Evolutionary conservation across 2,329 filamentous ascomycete genomes (phyloP), one percentile per base, ranked within the genome.

Genomic region (Ceratocystis cacaofunesta): DNA sequence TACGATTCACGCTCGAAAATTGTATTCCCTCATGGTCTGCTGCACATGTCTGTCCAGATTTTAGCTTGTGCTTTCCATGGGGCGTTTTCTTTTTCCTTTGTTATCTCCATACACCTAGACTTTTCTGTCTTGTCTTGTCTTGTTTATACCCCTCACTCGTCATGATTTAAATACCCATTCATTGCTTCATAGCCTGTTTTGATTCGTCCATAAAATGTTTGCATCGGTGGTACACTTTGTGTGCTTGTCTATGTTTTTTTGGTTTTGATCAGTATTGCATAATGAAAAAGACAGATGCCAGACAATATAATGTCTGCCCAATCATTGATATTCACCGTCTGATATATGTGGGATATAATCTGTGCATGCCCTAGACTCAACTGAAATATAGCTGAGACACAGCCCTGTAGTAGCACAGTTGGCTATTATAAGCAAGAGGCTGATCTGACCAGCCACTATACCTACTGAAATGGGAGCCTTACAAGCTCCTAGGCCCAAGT

Each of bases 261-360:
- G 46, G 22, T 30, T 57, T n/a, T 57, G 25, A 15, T 30, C 5
- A 28, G 52, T 22, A 15, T 57, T 57, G 52, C 30, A 22, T 28
- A 57, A 57, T 57, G 30, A 15, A 19, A 55, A 30, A 30, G 52
- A 57, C 22, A 6, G 10, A 15, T 57, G 15, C 22, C 25, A 57
- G 52, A 57, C 25, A 57, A 57, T 17, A 57, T 25, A 50, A 50
- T 57, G 52, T 57, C 52, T 57, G 52, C 25, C 52, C 52, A 57
- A 57, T 32, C 25, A 57, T 57, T 30, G 52, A 57, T 57, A 57
- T 22, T 57, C 52, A 57, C 52, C 52, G 52, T 28, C 25, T 57
- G 52, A 57, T 57, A 57, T 57, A 57, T 8, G 36, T 41, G 36
- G 25, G 25, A 22, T 7, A 28, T 15, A 32, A 57, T 30, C 52